phyloP scores from a whole-genome alignment of 495 filamentous ascomycete genomes.

The Aspergillus saccharolyticus region DNA sequence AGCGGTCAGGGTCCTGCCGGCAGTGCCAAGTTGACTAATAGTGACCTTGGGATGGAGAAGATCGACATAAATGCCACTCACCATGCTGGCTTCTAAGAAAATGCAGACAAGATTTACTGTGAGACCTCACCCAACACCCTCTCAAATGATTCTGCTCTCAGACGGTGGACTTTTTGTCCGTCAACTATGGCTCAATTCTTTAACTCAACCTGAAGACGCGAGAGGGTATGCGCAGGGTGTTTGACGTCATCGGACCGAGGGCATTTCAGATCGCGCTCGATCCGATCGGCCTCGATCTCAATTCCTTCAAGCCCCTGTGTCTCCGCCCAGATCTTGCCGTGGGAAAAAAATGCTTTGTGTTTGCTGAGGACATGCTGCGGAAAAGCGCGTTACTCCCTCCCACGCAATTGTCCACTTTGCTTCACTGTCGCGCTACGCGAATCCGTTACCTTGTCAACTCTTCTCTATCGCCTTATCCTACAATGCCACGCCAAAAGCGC shows the following conservation, averaged over 20 bases:
- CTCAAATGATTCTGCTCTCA: too few species aligned
- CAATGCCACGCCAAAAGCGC: constrained; percentile 31
- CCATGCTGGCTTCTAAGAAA: too few species aligned
- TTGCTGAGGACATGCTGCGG: neutral
- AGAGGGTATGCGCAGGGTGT: neutral
- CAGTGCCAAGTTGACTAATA: neutral
- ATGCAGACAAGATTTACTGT: too few species aligned
- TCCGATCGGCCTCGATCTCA: neutral
- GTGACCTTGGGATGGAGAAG: neutral
- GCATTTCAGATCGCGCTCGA: neutral
- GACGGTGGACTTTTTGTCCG: neutral
- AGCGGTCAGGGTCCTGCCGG: neutral
- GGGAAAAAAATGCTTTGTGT: neutral
- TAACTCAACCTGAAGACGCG: too few species aligned
- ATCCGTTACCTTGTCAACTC: neutral
- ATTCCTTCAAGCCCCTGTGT: neutral
- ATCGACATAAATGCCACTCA: neutral
- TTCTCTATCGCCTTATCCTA: neutral
- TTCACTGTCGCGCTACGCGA: neutral
- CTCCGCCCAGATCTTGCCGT: neutral
- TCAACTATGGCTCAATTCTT: neutral
- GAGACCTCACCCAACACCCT: too few species aligned
- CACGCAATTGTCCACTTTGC: neutral
- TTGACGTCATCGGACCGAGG: neutral
- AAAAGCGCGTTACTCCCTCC: neutral